Conservation (phyloP, 2,329 filamentous ascomycete genomes). For the Pyrenochaeta sp. region DNA sequence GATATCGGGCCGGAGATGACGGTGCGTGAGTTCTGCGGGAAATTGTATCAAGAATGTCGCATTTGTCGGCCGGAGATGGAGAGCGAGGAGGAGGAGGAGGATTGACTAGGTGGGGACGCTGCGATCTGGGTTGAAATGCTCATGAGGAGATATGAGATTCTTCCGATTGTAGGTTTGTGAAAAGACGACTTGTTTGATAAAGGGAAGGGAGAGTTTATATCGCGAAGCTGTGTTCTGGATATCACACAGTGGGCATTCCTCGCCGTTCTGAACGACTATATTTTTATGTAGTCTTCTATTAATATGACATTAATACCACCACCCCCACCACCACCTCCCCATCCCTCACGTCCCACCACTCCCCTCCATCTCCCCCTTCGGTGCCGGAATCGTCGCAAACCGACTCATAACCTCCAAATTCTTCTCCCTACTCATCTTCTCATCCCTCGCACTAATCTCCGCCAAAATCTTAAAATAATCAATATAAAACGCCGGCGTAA, state of each 20-base stretch:
- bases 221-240: too few species aligned
- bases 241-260: too few species aligned
- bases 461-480: conserved; percentile 65
- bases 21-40: conserved; percentile 42
- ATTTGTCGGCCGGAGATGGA: conserved; percentile 27
- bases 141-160: conserved; percentile 1
- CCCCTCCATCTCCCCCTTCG: conserved; percentile 45
- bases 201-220: neutral
- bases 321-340: neutral
- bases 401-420: conserved; percentile 59
- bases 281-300: too few species aligned
- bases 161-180: neutral
- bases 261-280: too few species aligned
- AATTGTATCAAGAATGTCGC: conserved; percentile 38
- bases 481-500: conserved; percentile 65
- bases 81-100: conserved; percentile 20
- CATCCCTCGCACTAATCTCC: conserved; percentile 55
- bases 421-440: conserved; percentile 58
- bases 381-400: conserved; percentile 59
- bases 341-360: conserved; percentile 22
- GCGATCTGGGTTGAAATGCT: conserved; percentile 4
- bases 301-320: neutral
- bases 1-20: conserved; percentile 32
- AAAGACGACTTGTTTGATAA: neutral
- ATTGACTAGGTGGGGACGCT: conserved; percentile 1